Evolutionary conservation across 2,329 filamentous ascomycete genomes (phyloP), one percentile per base, ranked within the genome.

Genomic region (Pseudogymnoascus sp.): DNA sequence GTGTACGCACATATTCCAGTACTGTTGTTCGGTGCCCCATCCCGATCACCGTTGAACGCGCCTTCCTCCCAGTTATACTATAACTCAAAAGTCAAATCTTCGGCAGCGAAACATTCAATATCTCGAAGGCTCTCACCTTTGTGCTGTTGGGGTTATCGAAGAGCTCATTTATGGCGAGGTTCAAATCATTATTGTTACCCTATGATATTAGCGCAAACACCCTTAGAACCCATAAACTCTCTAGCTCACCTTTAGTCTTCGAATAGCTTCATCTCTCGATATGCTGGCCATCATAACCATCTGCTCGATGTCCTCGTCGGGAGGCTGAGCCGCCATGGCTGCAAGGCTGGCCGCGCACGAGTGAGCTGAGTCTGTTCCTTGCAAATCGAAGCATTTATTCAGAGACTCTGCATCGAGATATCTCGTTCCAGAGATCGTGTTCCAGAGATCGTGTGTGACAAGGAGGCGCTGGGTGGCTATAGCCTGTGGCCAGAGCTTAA

Each of bases 21-120:
- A 59, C 73, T 75, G 42, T 79, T 78, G 44, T 79, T 78, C 1
- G 67, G 68, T n/a, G 72, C 73, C 36, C 82, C 82, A 60, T 87
- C 82, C 62, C 83, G 77, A 67, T 81, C 81, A 40, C 78, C 78
- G 4, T 73, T 72, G 65, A 85, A 87, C 46, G 78, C 76, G 31
- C 71, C 74, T 62, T 87, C 84, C 65, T 85, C 79, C 83, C 84
- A 87, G 28, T 73, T 73, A 67, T 84, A 84, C 71, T 81, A 75
- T 64, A 82, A 82, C 79, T 81, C 64, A 28, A 62, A 53, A 37
- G 34, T 53, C 61, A 61, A 66, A 63, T 40, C 62, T 60, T 21
- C 50, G 18, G 14, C 28, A 60, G n/a, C 25, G 50, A 36, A 59
- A 12, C 28, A 46, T 61, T 21, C 62, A 38, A 65, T 62, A 36